These are phyloP conservation scores for Hortiboletus flavorubellus DNA, from an alignment of 768 basidiomycete genomes.

Conservation along the genomic window DNA sequence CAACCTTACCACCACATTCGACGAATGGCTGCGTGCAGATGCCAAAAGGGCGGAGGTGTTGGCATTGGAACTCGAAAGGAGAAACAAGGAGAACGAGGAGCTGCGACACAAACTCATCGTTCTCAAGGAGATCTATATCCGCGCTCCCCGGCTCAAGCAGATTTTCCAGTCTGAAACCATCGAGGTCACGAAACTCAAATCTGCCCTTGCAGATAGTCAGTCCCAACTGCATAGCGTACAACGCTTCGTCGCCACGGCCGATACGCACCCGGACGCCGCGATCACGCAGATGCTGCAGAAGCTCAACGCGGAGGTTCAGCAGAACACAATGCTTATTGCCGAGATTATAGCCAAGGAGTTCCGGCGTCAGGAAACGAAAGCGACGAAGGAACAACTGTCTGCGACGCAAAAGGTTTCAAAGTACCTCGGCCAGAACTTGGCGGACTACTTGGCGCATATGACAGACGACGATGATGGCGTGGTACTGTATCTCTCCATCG, in stretches of 20 bases:
- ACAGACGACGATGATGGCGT: not conserved
- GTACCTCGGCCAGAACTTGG: slow-evolving; percentile 2
- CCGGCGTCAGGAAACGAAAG: not conserved
- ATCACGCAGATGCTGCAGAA: slow-evolving; percentile 6
- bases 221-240: slow-evolving; percentile 1
- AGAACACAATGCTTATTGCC: slow-evolving; percentile 7
- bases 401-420: not conserved
- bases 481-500: slow-evolving; percentile 5
- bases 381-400: not conserved
- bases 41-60: slow-evolving; percentile 3
- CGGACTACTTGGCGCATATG: not conserved
- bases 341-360: not conserved
- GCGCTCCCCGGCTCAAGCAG: slow-evolving; percentile 3
- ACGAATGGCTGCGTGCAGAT: slow-evolving; percentile 10
- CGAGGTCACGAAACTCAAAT: not conserved
- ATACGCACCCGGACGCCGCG: slow-evolving; percentile 5
- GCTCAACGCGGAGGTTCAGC: slow-evolving; percentile 15
- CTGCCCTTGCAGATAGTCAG: not conserved
- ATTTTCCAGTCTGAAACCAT: slow-evolving; percentile 11
- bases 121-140: slow-evolving; percentile 9
- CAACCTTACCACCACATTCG: slow-evolving; percentile 5
- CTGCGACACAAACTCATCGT: not conserved
- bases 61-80: not conserved
- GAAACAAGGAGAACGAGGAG: slow-evolving; percentile 9
- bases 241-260: slow-evolving; percentile 3